Percentiles rank a stretch among this genome's conserved stretches.
Evolutionary conservation across 371 early-diverging fungal genomes (phyloP).

Genomic region (Rozella allomycis): DNA sequence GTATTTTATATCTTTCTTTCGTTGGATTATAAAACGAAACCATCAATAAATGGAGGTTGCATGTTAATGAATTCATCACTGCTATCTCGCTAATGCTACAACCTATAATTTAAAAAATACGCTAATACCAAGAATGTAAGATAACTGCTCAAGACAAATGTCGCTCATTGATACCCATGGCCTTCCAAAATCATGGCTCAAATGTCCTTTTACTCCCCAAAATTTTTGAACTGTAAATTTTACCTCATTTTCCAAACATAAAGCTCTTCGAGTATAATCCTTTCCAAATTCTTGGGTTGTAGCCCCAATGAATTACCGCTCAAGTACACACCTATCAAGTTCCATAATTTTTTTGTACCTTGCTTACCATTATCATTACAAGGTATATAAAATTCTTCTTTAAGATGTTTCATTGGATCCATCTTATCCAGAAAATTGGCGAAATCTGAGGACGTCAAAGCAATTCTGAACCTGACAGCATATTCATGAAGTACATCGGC

Average conservation of each 20-base stretch:
- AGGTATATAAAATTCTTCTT: neutral
- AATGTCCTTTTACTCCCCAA: slow-evolving; percentile 69
- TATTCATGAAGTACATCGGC: too few relatives aligned
- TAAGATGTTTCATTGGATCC: neutral
- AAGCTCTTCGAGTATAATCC: slow-evolving; percentile 57
- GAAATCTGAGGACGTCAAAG: neutral
- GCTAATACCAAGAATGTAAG: slow-evolving; percentile 45
- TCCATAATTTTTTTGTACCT: neutral
- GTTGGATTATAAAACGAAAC: slow-evolving; percentile 79
- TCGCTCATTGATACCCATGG: slow-evolving; percentile 78
- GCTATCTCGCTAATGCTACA: slow-evolving; percentile 61
- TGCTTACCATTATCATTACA: neutral
- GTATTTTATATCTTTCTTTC: slow-evolving; percentile 43
- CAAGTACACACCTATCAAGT: slow-evolving; percentile 9
- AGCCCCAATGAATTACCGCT: slow-evolving; percentile 86
- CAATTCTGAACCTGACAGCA: too few relatives aligned
- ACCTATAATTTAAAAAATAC: slow-evolving; percentile 16
- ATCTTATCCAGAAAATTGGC: neutral
- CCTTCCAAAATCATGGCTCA: slow-evolving; percentile 50
- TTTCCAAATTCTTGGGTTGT: slow-evolving; percentile 42
- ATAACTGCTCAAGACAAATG: slow-evolving; percentile 38
- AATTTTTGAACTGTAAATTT: slow-evolving; percentile 1
- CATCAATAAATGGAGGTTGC: slow-evolving; percentile 72
- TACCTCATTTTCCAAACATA: slow-evolving; percentile 60
- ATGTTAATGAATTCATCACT: slow-evolving; percentile 73